Conservation (phyloP, 1,284 basidiomycete genomes). For the Ganoderma sinense region DNA sequence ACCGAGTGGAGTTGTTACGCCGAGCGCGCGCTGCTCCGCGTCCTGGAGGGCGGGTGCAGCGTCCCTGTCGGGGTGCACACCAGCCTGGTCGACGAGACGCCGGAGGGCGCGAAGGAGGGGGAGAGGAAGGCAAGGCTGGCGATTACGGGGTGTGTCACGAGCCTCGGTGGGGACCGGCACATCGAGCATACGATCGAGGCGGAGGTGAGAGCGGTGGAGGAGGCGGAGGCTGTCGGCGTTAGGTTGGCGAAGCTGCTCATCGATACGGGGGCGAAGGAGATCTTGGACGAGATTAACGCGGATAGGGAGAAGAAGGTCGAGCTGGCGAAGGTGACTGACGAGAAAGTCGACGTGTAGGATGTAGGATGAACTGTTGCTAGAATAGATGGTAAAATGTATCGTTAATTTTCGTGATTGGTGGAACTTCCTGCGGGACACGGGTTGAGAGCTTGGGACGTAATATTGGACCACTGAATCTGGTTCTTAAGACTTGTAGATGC, state of each 20-base stretch:
- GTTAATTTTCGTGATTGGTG: background rate
- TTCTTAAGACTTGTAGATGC: no score
- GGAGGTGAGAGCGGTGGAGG: conserved; percentile 59
- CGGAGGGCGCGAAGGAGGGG: conserved; percentile 35
- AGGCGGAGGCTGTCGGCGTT: conserved; percentile 76
- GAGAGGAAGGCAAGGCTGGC: conserved; percentile 52
- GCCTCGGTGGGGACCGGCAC: conserved; percentile 74
- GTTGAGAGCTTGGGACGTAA: no score
- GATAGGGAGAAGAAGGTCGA: conserved; percentile 67
- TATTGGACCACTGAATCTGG: no score
- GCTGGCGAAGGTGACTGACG: conserved; percentile 40
- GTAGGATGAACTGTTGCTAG: background rate
- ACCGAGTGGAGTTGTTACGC: conserved; percentile 82
- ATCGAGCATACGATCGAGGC: conserved; percentile 71
- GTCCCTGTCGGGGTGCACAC: conserved; percentile 94
- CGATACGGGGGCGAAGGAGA: conserved; percentile 74
- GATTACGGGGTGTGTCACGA: conserved; percentile 83
- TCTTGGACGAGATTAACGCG: conserved; percentile 80
- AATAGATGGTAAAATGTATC: background rate
- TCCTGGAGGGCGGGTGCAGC: conserved; percentile 96
- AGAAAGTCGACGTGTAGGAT: conserved; percentile 13
- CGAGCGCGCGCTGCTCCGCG: conserved; percentile 87
- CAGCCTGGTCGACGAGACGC: conserved; percentile 42
- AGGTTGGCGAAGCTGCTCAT: conserved; percentile 71
- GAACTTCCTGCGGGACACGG: no score